These are phyloP conservation scores for Pseudocercospora fuligena DNA, from an alignment of 2,329 filamentous ascomycete genomes.

Conservation along the genomic window DNA sequence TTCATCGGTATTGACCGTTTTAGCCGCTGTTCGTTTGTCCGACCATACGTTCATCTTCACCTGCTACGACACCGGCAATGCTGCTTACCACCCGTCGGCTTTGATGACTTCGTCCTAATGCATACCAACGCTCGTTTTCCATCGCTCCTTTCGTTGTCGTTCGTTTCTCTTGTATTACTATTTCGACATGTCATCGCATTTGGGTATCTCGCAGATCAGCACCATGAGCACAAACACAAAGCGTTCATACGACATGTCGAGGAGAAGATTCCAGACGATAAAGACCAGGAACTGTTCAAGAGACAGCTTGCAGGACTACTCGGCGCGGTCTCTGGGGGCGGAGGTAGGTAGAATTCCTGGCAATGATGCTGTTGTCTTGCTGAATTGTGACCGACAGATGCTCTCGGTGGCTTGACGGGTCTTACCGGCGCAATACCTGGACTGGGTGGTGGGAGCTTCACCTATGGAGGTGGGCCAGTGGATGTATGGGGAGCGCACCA, in stretches of 20 bases:
- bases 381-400: neutral
- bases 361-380: neutral
- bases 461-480: neutral
- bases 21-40: neutral
- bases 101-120: slow-evolving; percentile 2
- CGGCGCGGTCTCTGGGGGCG: neutral
- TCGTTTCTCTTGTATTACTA: neutral
- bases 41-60: neutral
- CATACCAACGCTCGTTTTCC: neutral
- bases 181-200: neutral
- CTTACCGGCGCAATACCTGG: neutral
- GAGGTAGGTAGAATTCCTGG: neutral
- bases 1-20: neutral
- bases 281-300: slow-evolving; percentile 3
- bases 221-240: neutral
- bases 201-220: neutral
- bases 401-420: neutral
- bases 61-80: neutral
- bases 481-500: neutral
- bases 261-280: neutral
- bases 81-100: neutral
- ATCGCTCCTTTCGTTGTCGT: neutral
- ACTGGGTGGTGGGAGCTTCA: neutral
- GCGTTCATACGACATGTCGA: neutral
- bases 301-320: slow-evolving; percentile 7